Base-by-base conservation (phyloP, 2,329 filamentous ascomycete species). In the Aspergillus aculeatus region DNA sequence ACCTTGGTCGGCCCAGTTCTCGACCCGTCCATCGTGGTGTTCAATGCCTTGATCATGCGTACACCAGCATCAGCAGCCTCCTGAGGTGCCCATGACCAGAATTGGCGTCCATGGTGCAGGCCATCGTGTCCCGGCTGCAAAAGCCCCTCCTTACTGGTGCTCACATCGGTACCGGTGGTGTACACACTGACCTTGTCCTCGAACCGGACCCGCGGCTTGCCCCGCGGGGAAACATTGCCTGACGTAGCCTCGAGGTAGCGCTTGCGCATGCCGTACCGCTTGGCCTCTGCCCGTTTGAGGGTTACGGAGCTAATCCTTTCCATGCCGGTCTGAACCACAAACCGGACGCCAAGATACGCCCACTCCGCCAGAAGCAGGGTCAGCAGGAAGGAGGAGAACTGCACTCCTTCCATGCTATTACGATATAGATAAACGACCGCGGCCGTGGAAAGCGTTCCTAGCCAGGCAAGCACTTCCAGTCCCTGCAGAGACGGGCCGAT, bases 401-500 rank as follows among this genome's bases (percentile, higher is more conserved):
- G 86, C 68, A 96, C 88, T 53, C 87, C 84, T 54, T 84, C 84
- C 47, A 88, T 78, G 1, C 84, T 82, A 57, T 88, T 84, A 47
- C 86, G 88, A 80, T 96, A 97, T 58, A 98, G 84, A 74, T 92
- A 96, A 0, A 96, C 90, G 51, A 98, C 85, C 0, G 93, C 92
- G 0, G 92, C 87, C 57, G 90, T 92, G 5, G 92, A 96, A 60
- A 98, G 81, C 66, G 89, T 95, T 47, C 95, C 95, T 24, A 97
- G 81, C 95, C 95, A 98, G 3, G 92, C 89, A n/a, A 98, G 81
- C 73, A 98, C 96, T 16, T 88, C 89, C 2, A 99, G 82, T 1
- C 90, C 88, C 65, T 92, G 86, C 12, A 98, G 81, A 89, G 92
- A 98, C 0, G 95, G 93, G 0, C 95, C 95, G 66, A 99, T 98